Evolutionary conservation across 2,329 filamentous ascomycete species (phyloP).

Genomic region (Gyromitra esculenta): DNA sequence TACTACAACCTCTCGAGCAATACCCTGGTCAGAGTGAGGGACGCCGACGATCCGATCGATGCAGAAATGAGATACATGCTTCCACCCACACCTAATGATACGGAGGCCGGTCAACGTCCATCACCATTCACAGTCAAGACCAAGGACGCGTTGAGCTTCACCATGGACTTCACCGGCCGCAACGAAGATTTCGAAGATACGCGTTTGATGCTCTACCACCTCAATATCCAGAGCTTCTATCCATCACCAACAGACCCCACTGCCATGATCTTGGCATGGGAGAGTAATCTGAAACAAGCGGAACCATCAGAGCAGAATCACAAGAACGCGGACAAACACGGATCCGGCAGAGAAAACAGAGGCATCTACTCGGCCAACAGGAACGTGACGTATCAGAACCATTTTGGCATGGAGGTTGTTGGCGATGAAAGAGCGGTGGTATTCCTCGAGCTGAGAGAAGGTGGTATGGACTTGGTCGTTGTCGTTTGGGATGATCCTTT

Average conservation of each 20-base stretch:
- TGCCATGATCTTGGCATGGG: constrained; percentile 37
- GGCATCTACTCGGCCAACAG: constrained; percentile 43
- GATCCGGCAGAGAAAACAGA: constrained; percentile 1
- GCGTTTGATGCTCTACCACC: constrained; percentile 44
- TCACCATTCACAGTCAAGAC: constrained; percentile 33
- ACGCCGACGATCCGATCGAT: background rate
- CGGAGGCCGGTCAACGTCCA: background rate
- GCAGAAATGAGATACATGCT: constrained; percentile 19
- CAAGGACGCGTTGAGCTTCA: constrained; percentile 34
- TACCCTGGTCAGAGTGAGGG: background rate
- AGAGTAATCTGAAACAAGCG: constrained; percentile 27
- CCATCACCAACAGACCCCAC: constrained; percentile 22
- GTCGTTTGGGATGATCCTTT: constrained; percentile 45
- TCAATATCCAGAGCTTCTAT: constrained; percentile 43
- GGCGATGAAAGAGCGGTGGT: constrained; percentile 42
- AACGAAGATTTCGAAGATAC: constrained; percentile 46
- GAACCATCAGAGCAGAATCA: background rate
- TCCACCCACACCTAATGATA: background rate
- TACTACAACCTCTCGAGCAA: constrained; percentile 34
- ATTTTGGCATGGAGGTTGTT: constrained; percentile 40
- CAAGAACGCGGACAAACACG: background rate
- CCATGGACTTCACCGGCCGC: constrained; percentile 48
- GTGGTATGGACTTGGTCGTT: constrained; percentile 41
- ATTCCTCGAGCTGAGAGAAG: constrained; percentile 33
- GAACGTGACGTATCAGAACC: constrained; percentile 40